phyloP scores from a whole-genome alignment of 129 eudicot species.

The Arctium lappa region DNA sequence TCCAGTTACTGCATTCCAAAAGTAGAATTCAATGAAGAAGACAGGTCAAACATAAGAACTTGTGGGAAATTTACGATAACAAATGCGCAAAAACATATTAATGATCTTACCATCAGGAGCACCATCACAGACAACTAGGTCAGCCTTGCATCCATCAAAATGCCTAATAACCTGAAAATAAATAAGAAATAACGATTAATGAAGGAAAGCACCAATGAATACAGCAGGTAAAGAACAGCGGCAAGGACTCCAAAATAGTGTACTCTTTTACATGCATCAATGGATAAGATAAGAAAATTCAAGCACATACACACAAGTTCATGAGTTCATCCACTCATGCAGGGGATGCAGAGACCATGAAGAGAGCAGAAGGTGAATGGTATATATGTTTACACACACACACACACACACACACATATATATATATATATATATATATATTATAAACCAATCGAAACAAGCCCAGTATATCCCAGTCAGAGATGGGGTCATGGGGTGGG shows the following conservation, averaged over 20 bases:
- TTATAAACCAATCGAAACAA: too few species aligned
- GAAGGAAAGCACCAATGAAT: neutral
- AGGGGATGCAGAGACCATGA: too few species aligned
- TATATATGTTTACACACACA: too few species aligned
- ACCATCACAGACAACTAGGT: conserved; percentile 97
- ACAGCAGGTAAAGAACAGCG: neutral
- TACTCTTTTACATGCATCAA: too few species aligned
- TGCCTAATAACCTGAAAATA: conserved; percentile 77
- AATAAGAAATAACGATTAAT: neutral
- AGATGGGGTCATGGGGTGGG: neutral
- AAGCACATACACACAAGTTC: too few species aligned
- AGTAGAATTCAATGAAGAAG: neutral
- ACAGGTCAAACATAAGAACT: neutral
- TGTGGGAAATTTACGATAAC: neutral
- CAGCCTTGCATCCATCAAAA: conserved; percentile 99
- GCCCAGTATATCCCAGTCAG: neutral
- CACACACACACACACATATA: too few species aligned
- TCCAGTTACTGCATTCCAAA: conserved; percentile 73
- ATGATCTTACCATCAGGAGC: conserved; percentile 87
- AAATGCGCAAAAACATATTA: neutral
- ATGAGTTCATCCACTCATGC: too few species aligned
- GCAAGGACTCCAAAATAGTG: too few species aligned
- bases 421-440: too few species aligned
- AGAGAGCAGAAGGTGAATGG: too few species aligned
- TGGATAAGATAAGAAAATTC: too few species aligned